Evolutionary conservation across 805 yeast genomes (phyloP).

Genomic region (Wickerhamomyces subpelliculosus): DNA sequence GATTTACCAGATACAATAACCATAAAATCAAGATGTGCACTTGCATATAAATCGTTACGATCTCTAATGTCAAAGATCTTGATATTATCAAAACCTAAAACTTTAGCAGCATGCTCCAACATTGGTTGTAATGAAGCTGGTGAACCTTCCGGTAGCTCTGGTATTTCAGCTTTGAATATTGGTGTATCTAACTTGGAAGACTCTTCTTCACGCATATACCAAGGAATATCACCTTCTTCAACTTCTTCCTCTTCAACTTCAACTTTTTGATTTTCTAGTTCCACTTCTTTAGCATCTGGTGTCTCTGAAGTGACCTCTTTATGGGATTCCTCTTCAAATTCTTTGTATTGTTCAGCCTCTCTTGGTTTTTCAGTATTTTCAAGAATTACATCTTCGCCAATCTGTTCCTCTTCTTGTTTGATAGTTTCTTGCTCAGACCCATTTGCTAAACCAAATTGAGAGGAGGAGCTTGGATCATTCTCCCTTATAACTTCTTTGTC

Average conservation of each 20-base stretch:
- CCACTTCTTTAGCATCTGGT: neutral
- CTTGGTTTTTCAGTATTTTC: neutral
- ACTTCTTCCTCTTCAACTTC: neutral
- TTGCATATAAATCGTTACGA: conserved; percentile 29
- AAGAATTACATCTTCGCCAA: too few relatives aligned
- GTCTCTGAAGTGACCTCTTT: too few relatives aligned
- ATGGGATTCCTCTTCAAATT: too few relatives aligned
- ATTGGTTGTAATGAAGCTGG: conserved; percentile 46
- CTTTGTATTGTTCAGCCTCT: too few relatives aligned
- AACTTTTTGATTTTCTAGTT: neutral
- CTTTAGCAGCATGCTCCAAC: conserved; percentile 40
- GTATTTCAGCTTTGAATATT: conserved; percentile 33
- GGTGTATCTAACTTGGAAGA: conserved; percentile 28
- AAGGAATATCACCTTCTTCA: conserved; percentile 32
- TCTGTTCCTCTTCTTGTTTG: too few relatives aligned
- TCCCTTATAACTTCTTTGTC: too few relatives aligned
- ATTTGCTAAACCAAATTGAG: too few relatives aligned
- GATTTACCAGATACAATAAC: conserved; percentile 73
- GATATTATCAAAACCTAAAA: conserved; percentile 62
- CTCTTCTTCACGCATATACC: conserved; percentile 50
- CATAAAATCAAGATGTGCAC: conserved; percentile 39
- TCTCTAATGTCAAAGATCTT: conserved; percentile 56
- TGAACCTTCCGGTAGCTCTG: conserved; percentile 50
- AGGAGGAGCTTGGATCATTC: too few relatives aligned
- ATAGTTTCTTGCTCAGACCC: too few relatives aligned